phyloP scores from a whole-genome alignment of 306 rosid species.

The Glycine tomentella region DNA sequence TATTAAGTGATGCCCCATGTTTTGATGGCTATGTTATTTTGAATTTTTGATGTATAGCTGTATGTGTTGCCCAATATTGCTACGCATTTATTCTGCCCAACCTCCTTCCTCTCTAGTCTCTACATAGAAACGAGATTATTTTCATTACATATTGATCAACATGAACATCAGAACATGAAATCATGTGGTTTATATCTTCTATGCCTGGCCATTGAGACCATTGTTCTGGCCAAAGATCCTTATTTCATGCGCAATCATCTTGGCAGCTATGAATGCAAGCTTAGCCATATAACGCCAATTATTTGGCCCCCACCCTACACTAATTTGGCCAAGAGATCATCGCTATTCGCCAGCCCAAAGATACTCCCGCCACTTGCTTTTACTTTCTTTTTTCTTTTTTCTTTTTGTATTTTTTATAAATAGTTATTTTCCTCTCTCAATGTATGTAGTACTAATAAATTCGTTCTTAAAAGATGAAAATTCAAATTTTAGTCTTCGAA shows the following conservation, averaged over 20 bases:
- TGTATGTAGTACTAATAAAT: too few species aligned
- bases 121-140: background rate
- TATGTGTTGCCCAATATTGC: background rate
- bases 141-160: slow-evolving; percentile 26
- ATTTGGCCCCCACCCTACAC: slow-evolving; percentile 60
- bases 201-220: slow-evolving; percentile 38
- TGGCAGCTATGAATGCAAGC: slow-evolving; percentile 74
- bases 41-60: background rate
- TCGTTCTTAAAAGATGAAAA: too few species aligned
- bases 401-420: too few species aligned
- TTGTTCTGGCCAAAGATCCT: slow-evolving; percentile 56
- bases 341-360: background rate
- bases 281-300: too few species aligned
- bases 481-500: too few species aligned
- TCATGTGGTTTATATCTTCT: slow-evolving; percentile 21
- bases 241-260: slow-evolving; percentile 78
- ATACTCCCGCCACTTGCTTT: too few species aligned
- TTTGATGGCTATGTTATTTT: slow-evolving; percentile 17
- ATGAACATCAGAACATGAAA: slow-evolving; percentile 54
- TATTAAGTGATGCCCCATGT: slow-evolving; percentile 23
- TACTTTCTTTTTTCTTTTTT: too few species aligned
- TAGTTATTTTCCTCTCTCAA: too few species aligned
- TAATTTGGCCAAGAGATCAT: background rate
- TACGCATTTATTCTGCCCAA: background rate
- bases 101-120: background rate